Base-by-base conservation (phyloP, 345 rosid genomes). In the Syzygium aromaticum region DNA sequence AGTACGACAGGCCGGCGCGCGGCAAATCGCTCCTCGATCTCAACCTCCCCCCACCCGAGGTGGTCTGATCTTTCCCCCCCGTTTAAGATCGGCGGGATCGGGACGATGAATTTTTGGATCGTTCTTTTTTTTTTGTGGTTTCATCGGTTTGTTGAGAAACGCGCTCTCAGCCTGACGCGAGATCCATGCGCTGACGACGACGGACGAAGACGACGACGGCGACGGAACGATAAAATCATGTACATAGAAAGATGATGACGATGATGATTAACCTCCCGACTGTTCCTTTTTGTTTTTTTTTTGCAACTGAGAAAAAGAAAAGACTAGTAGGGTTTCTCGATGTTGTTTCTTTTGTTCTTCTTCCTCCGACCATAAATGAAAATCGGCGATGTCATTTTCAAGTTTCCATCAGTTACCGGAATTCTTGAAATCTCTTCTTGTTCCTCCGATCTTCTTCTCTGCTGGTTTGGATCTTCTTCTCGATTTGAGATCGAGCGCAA, bases 1-100 rank as follows among this genome's bases (percentile, higher is more conserved):
- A 92, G 52, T 92, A 88, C 21, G 86, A 86, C 7, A 54, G 33
- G 27, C 73, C 87, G 10, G 92, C 77, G 59, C 88, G 89, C 77
- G 90, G 89, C 91, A 86, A 86, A 51, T 78, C 86, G 54, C 59
- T 84, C 61, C 80, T 96, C 54, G 97, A 96, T 91, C 98, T 97
- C 15, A 95, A 95, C 89, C 90, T 90, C 46, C 96, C 95, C 33
- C 93, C 98, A 4, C 88, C 93, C 3, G 95, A 95, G 90, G 92
- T 91, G 6, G 95, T 92, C 11, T 95, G 92, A 94, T 85, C 89
- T 89, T 92, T 86, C 89, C 86, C 87, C 51, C 25, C 54, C 85
- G 78, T 86, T 86, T 85, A 82, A 82, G 52, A 52, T 59, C 21
- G 52, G 73, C 54, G 88, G 88, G 87, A 77, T 90, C 53, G 40